A percentile compares a stretch with the other conserved stretches of the same genome.
Conservation (phyloP, 176 grass and related monocot genomes). For the Oropetium thomaeum region DNA sequence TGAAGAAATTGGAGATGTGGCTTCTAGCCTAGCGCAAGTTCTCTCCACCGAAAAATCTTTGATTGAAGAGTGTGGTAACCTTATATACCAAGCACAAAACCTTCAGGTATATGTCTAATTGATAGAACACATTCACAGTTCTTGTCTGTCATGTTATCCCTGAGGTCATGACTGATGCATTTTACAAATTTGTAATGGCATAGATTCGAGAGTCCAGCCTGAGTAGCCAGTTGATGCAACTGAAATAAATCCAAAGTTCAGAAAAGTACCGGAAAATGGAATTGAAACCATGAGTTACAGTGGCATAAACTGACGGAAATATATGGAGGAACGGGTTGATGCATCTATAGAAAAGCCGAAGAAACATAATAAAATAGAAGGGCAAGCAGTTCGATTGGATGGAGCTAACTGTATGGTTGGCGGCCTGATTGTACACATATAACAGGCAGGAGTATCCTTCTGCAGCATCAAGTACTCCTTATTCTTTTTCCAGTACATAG, state of each 20-base stretch:
- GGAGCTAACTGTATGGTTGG: neutral
- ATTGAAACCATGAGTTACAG: no score
- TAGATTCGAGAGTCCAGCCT: neutral
- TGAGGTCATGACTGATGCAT: neutral
- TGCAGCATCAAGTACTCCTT: no score
- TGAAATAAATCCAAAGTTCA: no score
- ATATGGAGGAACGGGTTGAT: no score
- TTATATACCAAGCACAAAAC: slow-evolving; percentile 58
- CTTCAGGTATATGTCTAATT: slow-evolving; percentile 57
- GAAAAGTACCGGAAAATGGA: no score
- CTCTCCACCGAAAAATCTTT: slow-evolving; percentile 45
- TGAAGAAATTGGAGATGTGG: slow-evolving; percentile 44
- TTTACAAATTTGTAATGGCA: no score
- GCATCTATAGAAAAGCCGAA: neutral
- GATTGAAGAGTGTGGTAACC: slow-evolving; percentile 74
- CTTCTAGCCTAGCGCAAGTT: slow-evolving; percentile 54
- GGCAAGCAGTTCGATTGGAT: neutral
- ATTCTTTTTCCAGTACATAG: no score
- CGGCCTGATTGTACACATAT: no score
- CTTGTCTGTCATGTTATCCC: neutral
- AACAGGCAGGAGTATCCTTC: no score
- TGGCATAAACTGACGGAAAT: no score
- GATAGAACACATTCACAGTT: neutral
- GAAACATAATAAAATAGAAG: neutral
- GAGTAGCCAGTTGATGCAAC: neutral